Conservation (phyloP, 2,329 filamentous ascomycete genomes). For the Aspergillus sp. region DNA sequence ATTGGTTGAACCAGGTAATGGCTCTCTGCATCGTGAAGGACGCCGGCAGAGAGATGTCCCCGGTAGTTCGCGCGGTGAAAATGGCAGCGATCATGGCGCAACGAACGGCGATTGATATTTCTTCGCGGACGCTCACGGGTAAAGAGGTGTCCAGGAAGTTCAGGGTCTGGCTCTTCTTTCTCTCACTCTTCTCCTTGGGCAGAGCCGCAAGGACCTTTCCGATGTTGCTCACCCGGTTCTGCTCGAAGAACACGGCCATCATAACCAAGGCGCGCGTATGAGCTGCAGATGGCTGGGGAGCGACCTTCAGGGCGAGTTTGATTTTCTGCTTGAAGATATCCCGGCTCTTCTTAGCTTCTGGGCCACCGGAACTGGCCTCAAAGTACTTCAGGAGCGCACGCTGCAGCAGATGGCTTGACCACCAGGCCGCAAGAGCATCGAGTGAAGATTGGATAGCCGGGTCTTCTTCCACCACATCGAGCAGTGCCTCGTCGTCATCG, state of each 20-base stretch:
- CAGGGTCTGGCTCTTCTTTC: constrained; percentile 29
- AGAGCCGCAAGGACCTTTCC: constrained; percentile 53
- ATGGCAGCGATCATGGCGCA: constrained; percentile 59
- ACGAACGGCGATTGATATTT: constrained; percentile 57
- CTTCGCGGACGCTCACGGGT: constrained; percentile 47
- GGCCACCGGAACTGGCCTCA: constrained; percentile 50
- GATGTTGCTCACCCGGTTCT: constrained; percentile 51
- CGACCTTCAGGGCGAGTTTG: constrained; percentile 66
- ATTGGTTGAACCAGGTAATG: constrained; percentile 40
- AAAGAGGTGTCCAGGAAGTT: constrained; percentile 55
- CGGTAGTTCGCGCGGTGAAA: constrained; percentile 37
- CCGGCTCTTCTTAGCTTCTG: constrained; percentile 40
- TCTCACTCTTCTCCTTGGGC: constrained; percentile 38
- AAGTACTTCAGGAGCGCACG: constrained; percentile 65
- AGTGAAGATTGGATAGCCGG: constrained; percentile 79
- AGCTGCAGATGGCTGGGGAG: constrained; percentile 75
- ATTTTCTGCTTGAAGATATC: constrained; percentile 53
- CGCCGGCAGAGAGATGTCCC: constrained; percentile 30
- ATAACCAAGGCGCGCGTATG: constrained; percentile 58
- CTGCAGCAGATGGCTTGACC: constrained; percentile 72
- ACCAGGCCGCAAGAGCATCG: constrained; percentile 90
- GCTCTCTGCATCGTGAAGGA: constrained; percentile 40
- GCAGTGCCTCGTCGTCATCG: constrained; percentile 62
- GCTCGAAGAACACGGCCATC: constrained; percentile 57
- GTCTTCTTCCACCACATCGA: constrained; percentile 83